Conservation (phyloP, 75 land plant genomes). For the Adiantum capillusveneris region DNA sequence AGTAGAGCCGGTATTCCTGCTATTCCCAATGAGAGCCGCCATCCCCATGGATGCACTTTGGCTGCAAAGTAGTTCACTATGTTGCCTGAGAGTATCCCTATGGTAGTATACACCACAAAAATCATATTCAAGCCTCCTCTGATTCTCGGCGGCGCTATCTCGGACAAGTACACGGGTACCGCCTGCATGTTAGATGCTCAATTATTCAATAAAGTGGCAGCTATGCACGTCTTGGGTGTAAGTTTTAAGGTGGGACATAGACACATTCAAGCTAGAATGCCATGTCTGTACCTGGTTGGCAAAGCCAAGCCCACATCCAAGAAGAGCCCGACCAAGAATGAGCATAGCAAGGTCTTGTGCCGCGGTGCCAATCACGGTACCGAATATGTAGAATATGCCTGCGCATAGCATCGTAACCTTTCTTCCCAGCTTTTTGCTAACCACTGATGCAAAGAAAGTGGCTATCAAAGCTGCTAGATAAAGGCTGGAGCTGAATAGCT, state of each 20-base stretch:
- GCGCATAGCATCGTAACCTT: too few species aligned
- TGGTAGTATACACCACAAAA: conserved; percentile 30
- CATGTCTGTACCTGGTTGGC: too few species aligned
- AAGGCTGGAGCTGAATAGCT: conserved; percentile 10
- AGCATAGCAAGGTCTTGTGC: too few species aligned
- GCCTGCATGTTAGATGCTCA: too few species aligned
- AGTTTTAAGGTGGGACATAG: too few species aligned
- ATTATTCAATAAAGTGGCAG: too few species aligned
- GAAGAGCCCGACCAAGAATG: too few species aligned
- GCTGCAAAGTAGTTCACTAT: conserved; percentile 32
- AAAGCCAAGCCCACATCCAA: too few species aligned
- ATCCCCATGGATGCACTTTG: conserved; percentile 19
- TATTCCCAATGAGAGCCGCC: conserved; percentile 29
- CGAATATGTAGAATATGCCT: too few species aligned
- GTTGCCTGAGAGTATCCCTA: conserved; percentile 34
- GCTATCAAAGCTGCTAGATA: conserved; percentile 15
- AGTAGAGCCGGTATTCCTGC: conserved; percentile 31
- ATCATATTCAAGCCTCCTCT: conserved; percentile 34
- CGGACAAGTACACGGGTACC: conserved; percentile 39
- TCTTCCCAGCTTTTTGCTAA: neutral
- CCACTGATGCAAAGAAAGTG: conserved; percentile 10
- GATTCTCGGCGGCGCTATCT: conserved; percentile 34
- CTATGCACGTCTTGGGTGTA: too few species aligned
- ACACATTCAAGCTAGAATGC: too few species aligned
- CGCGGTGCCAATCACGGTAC: too few species aligned